Evolutionary conservation across 1,284 basidiomycete species (phyloP), one percentile per base, ranked within the genome.

Genomic region (Gymnopus androsaceus): DNA sequence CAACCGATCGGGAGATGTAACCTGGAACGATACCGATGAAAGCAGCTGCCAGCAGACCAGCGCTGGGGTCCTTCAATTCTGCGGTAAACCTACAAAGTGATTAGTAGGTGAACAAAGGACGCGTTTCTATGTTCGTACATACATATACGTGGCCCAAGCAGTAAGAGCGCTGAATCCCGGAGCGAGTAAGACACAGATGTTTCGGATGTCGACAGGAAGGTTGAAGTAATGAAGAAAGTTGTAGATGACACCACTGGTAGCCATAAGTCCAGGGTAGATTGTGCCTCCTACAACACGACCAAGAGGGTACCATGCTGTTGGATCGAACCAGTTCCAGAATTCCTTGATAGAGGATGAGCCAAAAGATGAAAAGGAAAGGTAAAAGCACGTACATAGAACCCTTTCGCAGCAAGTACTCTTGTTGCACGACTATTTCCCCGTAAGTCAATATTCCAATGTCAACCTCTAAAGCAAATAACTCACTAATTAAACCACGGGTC

Each of bases 291-390:
- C 96, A 48, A 97, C 95, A 67, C 97, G 91, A 46, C 97, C 97
- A 1, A 99, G 87, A 12, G 97, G 97, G 69, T 99, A 99, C 97
- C 94, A 96, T 66, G 95, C 95, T 4, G 97, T 97, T 31, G 95
- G 94, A 74, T 99, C 97, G 72, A 99, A 99, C 97, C 97, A 99
- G 72, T 99, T 99, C 96, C 93, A 99, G 75, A 95, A 99, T 86
- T 90, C 95, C 94, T 94, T 30, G n/a, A n/a, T n/a, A n/a, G n/a
- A n/a, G n/a, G n/a, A n/a, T 33, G n/a, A 30, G 25, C 28, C 21
- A 27, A 66, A 51, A 54, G 27, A 58, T 1, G 25, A 28, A 45
- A 38, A 15, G 14, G 11, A 37, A 50, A 33, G 15, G 30, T 56
- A 9, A 57, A 53, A 55, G 62, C 62, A 76, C 91, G 58, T 62